Evolutionary conservation across 495 filamentous ascomycete species (phyloP), one percentile per base, ranked within the genome.

Genomic region (Talaromyces ruber): DNA sequence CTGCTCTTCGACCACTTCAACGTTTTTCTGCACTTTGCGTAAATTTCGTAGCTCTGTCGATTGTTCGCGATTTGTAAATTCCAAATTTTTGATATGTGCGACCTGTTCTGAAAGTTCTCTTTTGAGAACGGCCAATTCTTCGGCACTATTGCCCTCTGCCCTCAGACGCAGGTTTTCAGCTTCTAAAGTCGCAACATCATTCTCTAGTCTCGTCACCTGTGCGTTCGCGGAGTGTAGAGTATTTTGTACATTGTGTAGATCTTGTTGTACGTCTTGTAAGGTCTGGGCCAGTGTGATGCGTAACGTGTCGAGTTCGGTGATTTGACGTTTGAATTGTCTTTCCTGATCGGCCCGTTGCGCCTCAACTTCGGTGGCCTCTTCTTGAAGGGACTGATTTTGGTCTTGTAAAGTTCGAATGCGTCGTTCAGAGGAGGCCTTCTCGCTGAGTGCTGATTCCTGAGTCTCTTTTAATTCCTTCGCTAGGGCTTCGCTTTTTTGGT

Each of bases 1-100:
- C 76, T 99, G 91, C 68, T 99, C 94, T 66, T 98, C 93, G 0
- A 97, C 87, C n/a, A 98, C 82, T 64, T 97, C 92, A 4, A 97
- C 86, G 37, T 88, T 90, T 71, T 90, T 93, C 66, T 90, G 86
- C 21, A 86, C 70, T 68, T 91, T 87, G 16, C 91, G 85, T 45
- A 93, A 79, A 62, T 90, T 86, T 58, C 88, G 90, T 5, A 98
- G 73, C 67, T 99, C 93, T 7, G 81, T 72, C n/a, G 76, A 71
- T 66, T 96, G 93, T 56, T 95, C 89, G 30, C 92, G 79, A 65
- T 89, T 96, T 43, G 83, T 82, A 0, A 83, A 78, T 71, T 98
- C 95, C 16, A 98, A 75, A 28, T 84, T 87, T 62, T 88, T 86
- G 62, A 98, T 96, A 69, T 98, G 91, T 29, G 81, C 82, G 25